phyloP scores from a whole-genome alignment of 1,284 basidiomycete species.

The Malassezia japonica region DNA sequence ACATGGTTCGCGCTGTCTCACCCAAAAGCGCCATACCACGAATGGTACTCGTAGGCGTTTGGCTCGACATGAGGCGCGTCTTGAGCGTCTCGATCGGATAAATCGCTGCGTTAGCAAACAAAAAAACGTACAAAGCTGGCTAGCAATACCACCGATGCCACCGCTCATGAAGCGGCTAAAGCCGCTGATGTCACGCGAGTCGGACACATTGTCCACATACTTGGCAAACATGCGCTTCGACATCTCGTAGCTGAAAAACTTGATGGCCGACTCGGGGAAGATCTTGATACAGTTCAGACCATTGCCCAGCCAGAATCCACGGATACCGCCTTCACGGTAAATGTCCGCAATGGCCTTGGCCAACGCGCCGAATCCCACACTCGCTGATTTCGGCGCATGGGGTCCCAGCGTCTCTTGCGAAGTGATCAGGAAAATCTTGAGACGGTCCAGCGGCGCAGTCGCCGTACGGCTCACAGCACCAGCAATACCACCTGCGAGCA shows the following conservation, averaged over 20 bases:
- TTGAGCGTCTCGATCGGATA: slow-evolving; percentile 48
- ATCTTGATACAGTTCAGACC: slow-evolving; percentile 72
- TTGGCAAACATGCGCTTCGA: slow-evolving; percentile 88
- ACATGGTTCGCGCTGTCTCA: slow-evolving; percentile 59
- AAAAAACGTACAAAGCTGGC: slow-evolving; percentile 64
- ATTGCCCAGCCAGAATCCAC: slow-evolving; percentile 79
- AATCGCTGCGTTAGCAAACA: slow-evolving; percentile 38
- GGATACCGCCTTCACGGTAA: slow-evolving; percentile 64
- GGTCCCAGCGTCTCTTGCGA: slow-evolving; percentile 44
- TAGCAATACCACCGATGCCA: slow-evolving; percentile 85
- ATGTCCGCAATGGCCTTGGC: slow-evolving; percentile 65
- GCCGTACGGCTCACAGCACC: slow-evolving; percentile 92
- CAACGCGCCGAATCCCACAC: slow-evolving; percentile 55
- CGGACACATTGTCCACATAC: slow-evolving; percentile 81
- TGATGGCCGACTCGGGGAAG: slow-evolving; percentile 94
- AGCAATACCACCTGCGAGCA: slow-evolving; percentile 85
- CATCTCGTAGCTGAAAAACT: slow-evolving; percentile 91
- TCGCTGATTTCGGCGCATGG: background rate
- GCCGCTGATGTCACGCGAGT: slow-evolving; percentile 79
- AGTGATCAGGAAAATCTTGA: slow-evolving; percentile 95
- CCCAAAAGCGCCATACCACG: slow-evolving; percentile 56
- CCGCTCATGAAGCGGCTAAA: slow-evolving; percentile 86
- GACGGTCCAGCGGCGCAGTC: slow-evolving; percentile 92
- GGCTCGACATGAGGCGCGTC: slow-evolving; percentile 64
- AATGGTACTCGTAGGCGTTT: slow-evolving; percentile 50